Conservation (phyloP, 2,329 filamentous ascomycete genomes). For the Plectosphaerella sp. region DNA sequence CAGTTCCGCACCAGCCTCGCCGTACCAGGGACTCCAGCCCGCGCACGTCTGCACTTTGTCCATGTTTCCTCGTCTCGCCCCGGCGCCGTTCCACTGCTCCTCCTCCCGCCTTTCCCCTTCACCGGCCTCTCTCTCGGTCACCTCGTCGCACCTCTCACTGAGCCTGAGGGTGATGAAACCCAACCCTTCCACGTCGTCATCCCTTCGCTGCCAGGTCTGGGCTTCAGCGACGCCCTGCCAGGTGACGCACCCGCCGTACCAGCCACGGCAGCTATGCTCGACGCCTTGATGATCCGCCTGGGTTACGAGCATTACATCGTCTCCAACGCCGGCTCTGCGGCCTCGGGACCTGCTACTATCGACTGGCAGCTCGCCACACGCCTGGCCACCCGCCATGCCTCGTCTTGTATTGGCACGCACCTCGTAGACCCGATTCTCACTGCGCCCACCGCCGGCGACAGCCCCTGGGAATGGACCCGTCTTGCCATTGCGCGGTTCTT, state of each 20-base stretch:
- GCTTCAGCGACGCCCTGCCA: slow-evolving; percentile 60
- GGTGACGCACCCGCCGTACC: slow-evolving; percentile 43
- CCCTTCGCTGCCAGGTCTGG: slow-evolving; percentile 61
- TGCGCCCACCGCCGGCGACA: slow-evolving; percentile 38
- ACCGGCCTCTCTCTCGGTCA: slow-evolving; percentile 57
- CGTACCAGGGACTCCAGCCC: slow-evolving; percentile 30
- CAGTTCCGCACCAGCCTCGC: slow-evolving; percentile 58
- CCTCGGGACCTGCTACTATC: slow-evolving; percentile 39
- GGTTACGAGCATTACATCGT: slow-evolving; percentile 56
- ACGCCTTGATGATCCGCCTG: slow-evolving; percentile 55
- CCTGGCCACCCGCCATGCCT: slow-evolving; percentile 41
- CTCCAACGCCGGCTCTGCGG: slow-evolving; percentile 46
- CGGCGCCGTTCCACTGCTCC: slow-evolving; percentile 57
- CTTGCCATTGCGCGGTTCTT: slow-evolving; percentile 50
- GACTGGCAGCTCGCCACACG: slow-evolving; percentile 46
- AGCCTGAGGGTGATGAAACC: slow-evolving; percentile 40
- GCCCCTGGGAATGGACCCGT: slow-evolving; percentile 47
- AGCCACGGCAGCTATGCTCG: slow-evolving; percentile 50
- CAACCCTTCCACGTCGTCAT: slow-evolving; percentile 63
- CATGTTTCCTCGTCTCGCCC: slow-evolving; percentile 50
- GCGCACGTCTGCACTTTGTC: slow-evolving; percentile 59
- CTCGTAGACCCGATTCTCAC: slow-evolving; percentile 53
- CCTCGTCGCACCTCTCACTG: slow-evolving; percentile 48
- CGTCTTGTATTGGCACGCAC: slow-evolving; percentile 55
- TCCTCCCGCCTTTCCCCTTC: slow-evolving; percentile 63